Evolutionary conservation across 2,329 filamentous ascomycete species (phyloP), one percentile per base, ranked within the genome.

Genomic region (Paracoccidioides lutzii): DNA sequence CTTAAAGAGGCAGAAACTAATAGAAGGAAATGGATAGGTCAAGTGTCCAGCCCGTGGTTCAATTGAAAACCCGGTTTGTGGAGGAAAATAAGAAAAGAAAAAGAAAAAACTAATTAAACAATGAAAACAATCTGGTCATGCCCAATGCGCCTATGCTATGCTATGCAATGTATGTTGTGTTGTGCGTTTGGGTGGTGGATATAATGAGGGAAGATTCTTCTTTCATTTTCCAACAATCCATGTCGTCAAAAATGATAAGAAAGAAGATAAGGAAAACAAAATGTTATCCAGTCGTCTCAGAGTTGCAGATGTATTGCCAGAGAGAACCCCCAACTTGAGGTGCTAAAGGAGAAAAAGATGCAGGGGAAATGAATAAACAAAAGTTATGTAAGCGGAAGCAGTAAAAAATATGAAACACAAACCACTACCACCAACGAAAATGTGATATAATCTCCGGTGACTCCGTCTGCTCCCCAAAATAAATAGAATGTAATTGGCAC

Each of bases 351-450:
- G 8, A 40, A 22, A 28, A 41, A 52, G 55, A 55, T 37, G 54
- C 56, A 52, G 44, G 22, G 52, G 48, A 49, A 57, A 45, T 42
- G 22, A 44, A 53, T 53, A 45, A 35, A 42, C 6, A 54, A 32
- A 51, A 51, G 22, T 22, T 1, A 22, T 22, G 22, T 2, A 22
- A 22, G 22, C 22, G 22, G 22, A 22, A 22, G 22, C 22, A 22
- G 22, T 22, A 22, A 22, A 51, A 51, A 15, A 50, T 6, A 35
- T 5, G n/a, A 12, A 12, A 7, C 4, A 6, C 37, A 30, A 5
- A 28, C 15, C n/a, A 22, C 5, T 22, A 15, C 41, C n/a, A n/a
- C 41, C 15, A 28, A 22, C 15, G 5, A 43, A 22, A 8, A 43
- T 7, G 9, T 9, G 28, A 15, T 12, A 12, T 38, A 38, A 7